phyloP scores from a whole-genome alignment of 805 yeast species.

The Saturnispora mendoncae region DNA sequence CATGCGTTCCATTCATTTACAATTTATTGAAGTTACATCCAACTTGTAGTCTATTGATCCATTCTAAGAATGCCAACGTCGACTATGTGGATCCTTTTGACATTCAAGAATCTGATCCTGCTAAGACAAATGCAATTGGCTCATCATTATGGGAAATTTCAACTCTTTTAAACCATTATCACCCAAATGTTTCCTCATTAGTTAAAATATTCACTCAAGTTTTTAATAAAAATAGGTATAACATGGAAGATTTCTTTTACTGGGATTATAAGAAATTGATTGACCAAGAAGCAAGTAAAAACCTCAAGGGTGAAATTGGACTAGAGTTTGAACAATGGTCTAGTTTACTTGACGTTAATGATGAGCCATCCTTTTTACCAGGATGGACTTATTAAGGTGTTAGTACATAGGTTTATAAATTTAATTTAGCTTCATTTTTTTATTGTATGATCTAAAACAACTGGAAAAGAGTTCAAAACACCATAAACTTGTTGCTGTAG shows the following conservation, averaged over 20 bases:
- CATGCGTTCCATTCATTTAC: slow-evolving; percentile 83
- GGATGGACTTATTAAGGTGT: slow-evolving; percentile 10
- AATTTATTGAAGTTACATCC: slow-evolving; percentile 88
- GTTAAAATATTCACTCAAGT: slow-evolving; percentile 88
- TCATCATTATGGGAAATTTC: slow-evolving; percentile 92
- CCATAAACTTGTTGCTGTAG: slow-evolving; percentile 36
- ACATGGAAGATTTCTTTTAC: slow-evolving; percentile 89
- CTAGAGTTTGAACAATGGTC: slow-evolving; percentile 61
- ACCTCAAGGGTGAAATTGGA: slow-evolving; percentile 63
- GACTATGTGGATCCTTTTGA: slow-evolving; percentile 57
- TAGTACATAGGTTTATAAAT: not conserved
- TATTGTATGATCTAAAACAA: slow-evolving; percentile 13
- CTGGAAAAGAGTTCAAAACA: slow-evolving; percentile 26
- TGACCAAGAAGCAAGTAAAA: slow-evolving; percentile 56
- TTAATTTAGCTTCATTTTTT: not conserved
- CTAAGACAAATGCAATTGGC: slow-evolving; percentile 65
- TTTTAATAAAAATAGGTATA: slow-evolving; percentile 76
- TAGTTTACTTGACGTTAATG: slow-evolving; percentile 29
- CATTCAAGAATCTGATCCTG: slow-evolving; percentile 59
- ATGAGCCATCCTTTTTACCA: slow-evolving; percentile 12
- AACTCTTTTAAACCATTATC: slow-evolving; percentile 69
- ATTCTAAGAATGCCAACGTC: slow-evolving; percentile 35
- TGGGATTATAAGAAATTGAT: slow-evolving; percentile 70
- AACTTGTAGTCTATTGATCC: slow-evolving; percentile 84
- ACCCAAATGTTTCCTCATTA: slow-evolving; percentile 89